Evolutionary conservation across 225 moss, liverwort and hornwort genomes (phyloP), one percentile per base, ranked within the genome.

Genomic region (Pseudoscleropodium purum): DNA sequence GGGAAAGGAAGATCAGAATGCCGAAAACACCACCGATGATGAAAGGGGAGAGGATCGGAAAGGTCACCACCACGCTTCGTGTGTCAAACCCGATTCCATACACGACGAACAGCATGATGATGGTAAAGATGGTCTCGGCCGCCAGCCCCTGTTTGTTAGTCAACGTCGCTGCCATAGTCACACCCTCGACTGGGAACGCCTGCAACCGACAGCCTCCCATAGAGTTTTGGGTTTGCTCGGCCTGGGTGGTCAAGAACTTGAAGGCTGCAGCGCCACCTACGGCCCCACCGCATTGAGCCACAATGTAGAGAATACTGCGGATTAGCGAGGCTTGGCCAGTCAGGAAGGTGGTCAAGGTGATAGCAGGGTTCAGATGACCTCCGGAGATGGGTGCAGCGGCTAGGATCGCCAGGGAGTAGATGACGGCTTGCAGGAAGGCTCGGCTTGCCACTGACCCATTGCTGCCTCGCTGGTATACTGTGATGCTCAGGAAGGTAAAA

Each of bases 361-460:
- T 93, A 52, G 92, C 91, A 27, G 94, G 93, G 87, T 95, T 95
- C 66, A 95, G 87, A 64, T 95, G 94, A 24, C 93, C 94, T 18
- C 94, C 94, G 34, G 94, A 95, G 73, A 91, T 82, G 34, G 94
- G 94, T 30, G 93, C 81, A n/a, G 94, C 91, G 18, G 93, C 92
- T 10, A 95, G 88, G 62, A 93, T 93, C 63, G 90, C 86, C n/a
- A 95, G 52, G 39, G 94, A 91, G 90, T 95, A 93, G 84, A 93
- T 78, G 43, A 91, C 45, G n/a, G 93, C 93, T 86, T 93, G 94
- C 39, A 95, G 72, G n/a, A 92, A 84, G 15, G 92, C 92, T 36
- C 43, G 69, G 19, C 89, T 65, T 87, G 84, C 87, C 19, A 76
- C 43, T 9, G 92, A 84, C 10, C 13, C 34, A 57, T 26, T 85